Conservation (phyloP, 2,329 filamentous ascomycete genomes). For the Penicillium sp. region DNA sequence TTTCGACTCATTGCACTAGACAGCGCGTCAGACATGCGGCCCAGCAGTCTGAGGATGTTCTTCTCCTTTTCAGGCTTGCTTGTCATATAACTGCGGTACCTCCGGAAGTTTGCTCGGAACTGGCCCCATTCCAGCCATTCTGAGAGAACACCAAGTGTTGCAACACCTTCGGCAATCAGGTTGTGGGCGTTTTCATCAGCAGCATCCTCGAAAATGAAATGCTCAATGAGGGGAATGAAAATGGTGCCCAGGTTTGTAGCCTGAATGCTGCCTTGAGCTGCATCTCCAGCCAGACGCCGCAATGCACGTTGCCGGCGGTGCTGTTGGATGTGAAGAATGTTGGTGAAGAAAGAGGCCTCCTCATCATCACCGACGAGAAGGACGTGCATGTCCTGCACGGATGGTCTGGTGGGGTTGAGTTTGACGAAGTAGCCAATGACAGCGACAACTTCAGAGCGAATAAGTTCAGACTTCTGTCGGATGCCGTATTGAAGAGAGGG, state of each 20-base stretch:
- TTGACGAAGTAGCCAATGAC: constrained; percentile 77
- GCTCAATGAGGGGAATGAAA: constrained; percentile 87
- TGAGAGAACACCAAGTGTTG: constrained; percentile 71
- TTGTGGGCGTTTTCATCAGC: constrained; percentile 77
- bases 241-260: constrained; percentile 80
- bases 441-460: constrained; percentile 76
- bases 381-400: constrained; percentile 69
- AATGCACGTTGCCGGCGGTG: constrained; percentile 82
- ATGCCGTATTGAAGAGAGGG: constrained; percentile 74
- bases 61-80: constrained; percentile 82
- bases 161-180: constrained; percentile 80
- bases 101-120: constrained; percentile 77
- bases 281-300: constrained; percentile 68
- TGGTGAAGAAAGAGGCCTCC: constrained; percentile 84
- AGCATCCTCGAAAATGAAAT: constrained; percentile 82
- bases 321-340: constrained; percentile 85
- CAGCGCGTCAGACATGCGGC: constrained; percentile 76
- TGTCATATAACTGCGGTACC: constrained; percentile 78
- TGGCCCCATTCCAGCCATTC: constrained; percentile 84
- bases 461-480: constrained; percentile 75
- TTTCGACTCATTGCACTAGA: constrained; percentile 49
- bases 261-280: constrained; percentile 61
- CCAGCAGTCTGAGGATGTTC: constrained; percentile 76
- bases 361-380: constrained; percentile 72
- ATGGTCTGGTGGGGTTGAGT: constrained; percentile 64